Base-by-base conservation (phyloP, 495 filamentous ascomycete genomes). In the Podospora pseudopauciseta region DNA sequence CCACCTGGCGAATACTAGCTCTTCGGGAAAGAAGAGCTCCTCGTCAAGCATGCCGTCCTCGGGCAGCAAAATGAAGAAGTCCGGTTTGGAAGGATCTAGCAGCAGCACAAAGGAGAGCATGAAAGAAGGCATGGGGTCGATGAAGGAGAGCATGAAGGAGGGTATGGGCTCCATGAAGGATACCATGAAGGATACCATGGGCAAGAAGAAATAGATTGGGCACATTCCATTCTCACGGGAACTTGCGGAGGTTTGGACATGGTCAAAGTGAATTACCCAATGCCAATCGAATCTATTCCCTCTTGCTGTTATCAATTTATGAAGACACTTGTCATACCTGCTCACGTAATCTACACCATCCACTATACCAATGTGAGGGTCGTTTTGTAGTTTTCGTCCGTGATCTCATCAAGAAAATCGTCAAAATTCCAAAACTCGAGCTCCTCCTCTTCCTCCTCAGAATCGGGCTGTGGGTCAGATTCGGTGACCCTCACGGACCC, bases 171-270 rank as follows among this genome's bases (percentile, higher is more conserved):
- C 72, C 11, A 74, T 68, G 62, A 68, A 73, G 69, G 72, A 61
- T 1, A 53, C 64, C 16, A 64, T 70, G 65, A 75, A 76, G 71
- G 66, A 76, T 15, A 26, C 66, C 4, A 73, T 74, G 74, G 67
- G 66, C 27, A 68, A 71, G 72, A 67, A 77, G 20, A 72, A 74
- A 55, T 57, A 61, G 30, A 32, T 32, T 32, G 7, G 30, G 4
- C 4, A 32, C 4, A 7, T 7, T 32, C 7, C 30, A 32, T 32
- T 5, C 30, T 5, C 1, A 23, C 23, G 23, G 23, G 23, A 23
- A 23, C 23, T 23, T 23, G 23, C 23, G 1, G 23, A 23, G 23
- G 23, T 23, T 23, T 23, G 23, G 23, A 23, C 23, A 23, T 23
- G 23, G 23, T 23, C 23, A 23, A 2, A 23, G 23, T 23, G 23